Evolutionary conservation across 2,329 filamentous ascomycete species (phyloP), one percentile per base, ranked within the genome.

Genomic region (Aspergillus sp.): DNA sequence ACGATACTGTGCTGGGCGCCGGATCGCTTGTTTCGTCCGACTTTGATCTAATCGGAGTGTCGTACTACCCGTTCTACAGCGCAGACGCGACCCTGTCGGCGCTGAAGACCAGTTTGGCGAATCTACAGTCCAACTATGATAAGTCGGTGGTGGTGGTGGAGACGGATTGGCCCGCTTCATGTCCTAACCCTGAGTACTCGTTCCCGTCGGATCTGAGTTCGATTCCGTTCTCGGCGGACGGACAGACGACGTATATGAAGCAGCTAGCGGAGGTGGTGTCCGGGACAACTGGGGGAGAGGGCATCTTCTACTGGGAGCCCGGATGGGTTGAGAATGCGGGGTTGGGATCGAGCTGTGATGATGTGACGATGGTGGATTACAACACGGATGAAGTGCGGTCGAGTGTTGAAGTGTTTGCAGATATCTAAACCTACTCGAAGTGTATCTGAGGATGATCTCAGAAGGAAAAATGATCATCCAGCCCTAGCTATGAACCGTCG

Each of bases 301-400:
- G 83, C 0, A 36, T 88, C 6, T 87, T 83, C 49, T 88, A 88
- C 52, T 88, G 85, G 85, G 85, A 89, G 60, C 83, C 83, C 0
- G 81, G 78, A 1, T 88, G 83, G 83, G 70, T 87, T 49, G 71
- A 80, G 34, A 88, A 86, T 62, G 74, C 77, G 8, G 75, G 64
- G 0, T 62, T 87, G 40, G 83, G 83, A 2, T 85, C 81, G 12
- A 83, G 80, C 34, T 86, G 83, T 57, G 68, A 70, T 12, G 79
- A 80, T 53, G 85, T 83, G 62, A 69, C 81, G 36, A 73, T 86
- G 73, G 81, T 86, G 41, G 68, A 72, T 45, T 73, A 69, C 50
- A 70, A 44, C 28, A 56, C 70, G 2, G 76, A 80, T 3, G 72
- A 70, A 42, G 79, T 75, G 5, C 69, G 80, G 51, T 74, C 71